phyloP scores from a whole-genome alignment of 805 yeast species.

The Wickerhamiella kazuoi region DNA sequence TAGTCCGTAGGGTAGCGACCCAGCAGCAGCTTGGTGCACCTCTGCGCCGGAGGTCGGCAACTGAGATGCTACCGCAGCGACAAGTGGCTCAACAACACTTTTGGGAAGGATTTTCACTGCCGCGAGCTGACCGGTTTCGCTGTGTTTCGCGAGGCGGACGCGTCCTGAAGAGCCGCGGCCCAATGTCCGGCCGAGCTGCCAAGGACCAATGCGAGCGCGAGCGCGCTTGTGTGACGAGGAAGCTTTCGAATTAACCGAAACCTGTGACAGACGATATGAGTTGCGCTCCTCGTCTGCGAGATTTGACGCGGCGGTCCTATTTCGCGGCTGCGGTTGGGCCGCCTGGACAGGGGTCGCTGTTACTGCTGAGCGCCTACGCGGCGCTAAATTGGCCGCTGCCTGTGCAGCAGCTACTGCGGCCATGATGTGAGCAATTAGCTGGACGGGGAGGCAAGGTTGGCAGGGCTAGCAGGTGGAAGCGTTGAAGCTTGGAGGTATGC shows the following conservation, averaged over 20 bases:
- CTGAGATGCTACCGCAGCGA: not conserved
- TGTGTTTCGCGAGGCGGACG: constrained; percentile 79
- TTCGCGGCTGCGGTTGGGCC: not conserved
- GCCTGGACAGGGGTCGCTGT: not conserved
- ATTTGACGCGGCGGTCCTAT: not conserved
- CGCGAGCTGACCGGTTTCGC: constrained; percentile 70
- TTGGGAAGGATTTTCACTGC: constrained; percentile 96
- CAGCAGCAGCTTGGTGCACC: constrained; percentile 16
- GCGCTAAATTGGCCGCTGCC: constrained; percentile 1
- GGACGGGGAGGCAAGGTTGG: too few species aligned
- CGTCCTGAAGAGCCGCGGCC: constrained; percentile 97
- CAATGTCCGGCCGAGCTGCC: constrained; percentile 87
- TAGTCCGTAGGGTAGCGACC: constrained; percentile 66
- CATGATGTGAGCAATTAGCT: too few species aligned
- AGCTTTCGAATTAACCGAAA: constrained; percentile 19
- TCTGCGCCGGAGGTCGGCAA: constrained; percentile 16
- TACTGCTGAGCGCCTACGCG: not conserved
- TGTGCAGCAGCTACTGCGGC: constrained; percentile 4
- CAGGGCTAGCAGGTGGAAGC: too few species aligned
- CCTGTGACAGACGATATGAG: constrained; percentile 12
- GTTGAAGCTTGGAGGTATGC: too few species aligned
- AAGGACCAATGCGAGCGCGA: constrained; percentile 70
- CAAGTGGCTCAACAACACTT: constrained; percentile 29
- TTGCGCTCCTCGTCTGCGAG: not conserved
- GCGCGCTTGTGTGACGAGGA: constrained; percentile 27